Conservation (phyloP, 257 asterid genomes). For the Vinca minor region DNA sequence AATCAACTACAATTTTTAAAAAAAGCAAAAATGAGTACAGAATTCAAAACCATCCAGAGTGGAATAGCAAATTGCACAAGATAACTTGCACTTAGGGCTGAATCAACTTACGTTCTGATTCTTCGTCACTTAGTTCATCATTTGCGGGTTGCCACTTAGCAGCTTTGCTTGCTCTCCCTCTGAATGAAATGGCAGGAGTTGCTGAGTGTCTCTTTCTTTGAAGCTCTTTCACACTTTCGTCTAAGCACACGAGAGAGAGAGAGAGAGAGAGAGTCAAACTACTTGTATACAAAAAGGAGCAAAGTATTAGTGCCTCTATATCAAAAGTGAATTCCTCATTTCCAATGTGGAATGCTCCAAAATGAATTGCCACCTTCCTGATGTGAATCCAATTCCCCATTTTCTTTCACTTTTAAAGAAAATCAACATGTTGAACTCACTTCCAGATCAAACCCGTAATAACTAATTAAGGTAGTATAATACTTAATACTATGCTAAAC, state of each 20-base stretch:
- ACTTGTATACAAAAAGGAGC: conserved; percentile 17
- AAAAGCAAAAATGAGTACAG: conserved; percentile 14
- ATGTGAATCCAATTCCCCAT: neutral
- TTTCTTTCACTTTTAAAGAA: neutral
- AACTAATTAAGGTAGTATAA: neutral
- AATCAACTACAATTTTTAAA: conserved; percentile 51
- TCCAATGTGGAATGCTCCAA: neutral
- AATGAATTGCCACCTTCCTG: neutral
- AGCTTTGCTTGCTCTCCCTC: conserved; percentile 80
- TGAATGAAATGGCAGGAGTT: conserved; percentile 63
- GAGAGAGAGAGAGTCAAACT: conserved; percentile 20
- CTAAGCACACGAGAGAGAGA: conserved; percentile 31
- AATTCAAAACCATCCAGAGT: neutral
- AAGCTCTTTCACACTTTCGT: conserved; percentile 77
- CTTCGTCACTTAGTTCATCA: conserved; percentile 78
- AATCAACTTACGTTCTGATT: conserved; percentile 72
- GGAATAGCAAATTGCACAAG: neutral
- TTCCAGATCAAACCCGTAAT: neutral
- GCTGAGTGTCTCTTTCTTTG: conserved; percentile 86
- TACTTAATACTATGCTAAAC: neutral
- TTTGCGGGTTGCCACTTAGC: conserved; percentile 66
- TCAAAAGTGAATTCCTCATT: neutral
- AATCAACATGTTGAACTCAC: neutral
- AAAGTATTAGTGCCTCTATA: conserved; percentile 6
- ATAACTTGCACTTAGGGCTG: conserved; percentile 11